Evolutionary conservation across 2,329 filamentous ascomycete species (phyloP).

Genomic region (Fusarium illudens): DNA sequence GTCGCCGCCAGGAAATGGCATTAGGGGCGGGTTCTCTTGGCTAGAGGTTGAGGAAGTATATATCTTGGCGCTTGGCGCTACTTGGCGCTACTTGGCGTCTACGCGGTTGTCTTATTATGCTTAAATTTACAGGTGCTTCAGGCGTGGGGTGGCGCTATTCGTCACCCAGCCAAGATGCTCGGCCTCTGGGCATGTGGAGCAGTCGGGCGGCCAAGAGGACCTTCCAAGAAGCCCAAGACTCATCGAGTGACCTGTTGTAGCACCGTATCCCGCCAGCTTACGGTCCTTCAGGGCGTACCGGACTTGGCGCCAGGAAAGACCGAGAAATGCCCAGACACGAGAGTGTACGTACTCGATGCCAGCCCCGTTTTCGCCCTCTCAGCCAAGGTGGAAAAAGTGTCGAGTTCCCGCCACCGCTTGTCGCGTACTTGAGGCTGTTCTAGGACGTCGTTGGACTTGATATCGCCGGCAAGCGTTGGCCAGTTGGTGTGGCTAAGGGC

Average conservation of each 20-base stretch:
- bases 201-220: constrained; percentile 1
- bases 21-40: constrained; percentile 13
- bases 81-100: constrained; percentile 32
- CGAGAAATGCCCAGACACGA: constrained; percentile 5
- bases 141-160: constrained; percentile 5
- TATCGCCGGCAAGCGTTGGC: not conserved
- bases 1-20: constrained; percentile 2
- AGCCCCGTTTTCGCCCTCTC: not conserved
- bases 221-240: not conserved
- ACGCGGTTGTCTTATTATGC: constrained; percentile 25
- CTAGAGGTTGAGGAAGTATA: constrained; percentile 10
- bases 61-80: constrained; percentile 34
- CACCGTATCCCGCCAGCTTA: not conserved
- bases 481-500: not conserved
- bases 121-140: constrained; percentile 7
- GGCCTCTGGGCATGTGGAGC: constrained; percentile 11
- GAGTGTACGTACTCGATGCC: not conserved
- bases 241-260: constrained; percentile 4
- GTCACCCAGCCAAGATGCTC: constrained; percentile 18
- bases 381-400: not conserved
- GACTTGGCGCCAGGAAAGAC: constrained; percentile 3
- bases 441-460: not conserved
- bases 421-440: not conserved
- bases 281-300: constrained; percentile 3
- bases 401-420: not conserved